phyloP scores from a whole-genome alignment of 352 stramenopile species.

The Phytophthora hybrid region DNA sequence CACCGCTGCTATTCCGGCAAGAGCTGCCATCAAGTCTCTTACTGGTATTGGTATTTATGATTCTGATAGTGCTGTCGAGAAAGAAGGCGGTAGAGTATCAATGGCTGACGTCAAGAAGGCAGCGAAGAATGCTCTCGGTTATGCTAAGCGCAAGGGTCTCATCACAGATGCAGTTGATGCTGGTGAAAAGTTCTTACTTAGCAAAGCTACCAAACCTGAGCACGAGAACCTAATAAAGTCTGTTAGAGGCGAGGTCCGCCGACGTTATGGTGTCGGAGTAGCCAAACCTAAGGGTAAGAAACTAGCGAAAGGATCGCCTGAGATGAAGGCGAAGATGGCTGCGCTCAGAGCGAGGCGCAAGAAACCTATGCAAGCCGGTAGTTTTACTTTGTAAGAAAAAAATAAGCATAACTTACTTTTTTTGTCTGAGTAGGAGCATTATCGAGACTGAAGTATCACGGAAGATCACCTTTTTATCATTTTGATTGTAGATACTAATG shows the following conservation, averaged over 20 bases:
- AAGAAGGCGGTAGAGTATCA: background rate
- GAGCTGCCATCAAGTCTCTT: background rate
- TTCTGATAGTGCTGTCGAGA: background rate
- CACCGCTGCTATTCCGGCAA: background rate
- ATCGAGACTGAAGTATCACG: background rate
- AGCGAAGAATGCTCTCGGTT: background rate
- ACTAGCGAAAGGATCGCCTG: background rate
- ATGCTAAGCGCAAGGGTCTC: background rate
- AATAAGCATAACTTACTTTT: conserved; percentile 7
- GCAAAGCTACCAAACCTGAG: background rate
- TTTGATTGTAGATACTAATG: conserved; percentile 25
- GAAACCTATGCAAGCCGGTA: no score
- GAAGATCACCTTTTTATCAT: no score
- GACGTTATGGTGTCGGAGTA: background rate
- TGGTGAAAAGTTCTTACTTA: background rate
- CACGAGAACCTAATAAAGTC: background rate
- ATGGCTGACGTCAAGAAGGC: background rate
- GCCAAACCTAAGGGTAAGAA: background rate
- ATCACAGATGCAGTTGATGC: background rate
- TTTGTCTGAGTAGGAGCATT: conserved; percentile 19
- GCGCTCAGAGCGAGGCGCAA: background rate
- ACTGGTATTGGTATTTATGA: background rate
- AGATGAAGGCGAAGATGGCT: background rate
- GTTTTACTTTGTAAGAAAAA: conserved; percentile 21
- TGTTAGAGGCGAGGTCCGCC: background rate